These are phyloP conservation scores for Lathyrus sativus DNA, from an alignment of 306 rosid genomes.

Conservation along the genomic window DNA sequence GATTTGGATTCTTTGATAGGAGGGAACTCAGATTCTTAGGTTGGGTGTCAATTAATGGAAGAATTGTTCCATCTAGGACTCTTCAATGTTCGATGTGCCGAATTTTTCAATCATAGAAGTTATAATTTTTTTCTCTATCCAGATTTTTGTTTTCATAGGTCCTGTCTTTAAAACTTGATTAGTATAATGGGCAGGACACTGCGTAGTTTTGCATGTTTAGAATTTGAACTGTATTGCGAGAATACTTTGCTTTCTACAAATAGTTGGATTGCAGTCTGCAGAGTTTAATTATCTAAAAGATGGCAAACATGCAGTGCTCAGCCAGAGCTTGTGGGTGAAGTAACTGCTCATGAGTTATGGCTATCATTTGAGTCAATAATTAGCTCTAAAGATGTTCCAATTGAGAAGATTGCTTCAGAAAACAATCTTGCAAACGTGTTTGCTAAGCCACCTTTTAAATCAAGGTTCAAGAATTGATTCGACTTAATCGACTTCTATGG, in stretches of 20 bases:
- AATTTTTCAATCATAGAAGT: not conserved
- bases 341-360: not conserved
- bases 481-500: not conserved
- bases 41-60: not conserved
- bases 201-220: slow-evolving; percentile 1
- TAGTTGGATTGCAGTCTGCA: not conserved
- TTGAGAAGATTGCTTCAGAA: not conserved
- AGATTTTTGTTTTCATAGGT: not conserved
- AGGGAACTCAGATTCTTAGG: not conserved
- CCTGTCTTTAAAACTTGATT: slow-evolving; percentile 8
- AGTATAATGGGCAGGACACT: not conserved
- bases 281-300: not conserved
- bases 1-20: not conserved
- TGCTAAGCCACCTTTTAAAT: not conserved
- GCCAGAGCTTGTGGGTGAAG: slow-evolving; percentile 1
- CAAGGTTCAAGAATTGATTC: not conserved
- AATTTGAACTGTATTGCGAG: not conserved
- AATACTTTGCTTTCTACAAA: not conserved
- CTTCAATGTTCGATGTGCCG: not conserved
- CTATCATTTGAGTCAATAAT: not conserved
- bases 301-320: not conserved
- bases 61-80: not conserved
- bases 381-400: not conserved
- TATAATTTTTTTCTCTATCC: too few species aligned
- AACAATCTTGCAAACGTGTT: not conserved